A percentile compares a stretch with the other conserved stretches of the same genome.
Evolutionary conservation across 108 stramenopile species (phyloP).

Genomic region (Discostella pseudostelligera): DNA sequence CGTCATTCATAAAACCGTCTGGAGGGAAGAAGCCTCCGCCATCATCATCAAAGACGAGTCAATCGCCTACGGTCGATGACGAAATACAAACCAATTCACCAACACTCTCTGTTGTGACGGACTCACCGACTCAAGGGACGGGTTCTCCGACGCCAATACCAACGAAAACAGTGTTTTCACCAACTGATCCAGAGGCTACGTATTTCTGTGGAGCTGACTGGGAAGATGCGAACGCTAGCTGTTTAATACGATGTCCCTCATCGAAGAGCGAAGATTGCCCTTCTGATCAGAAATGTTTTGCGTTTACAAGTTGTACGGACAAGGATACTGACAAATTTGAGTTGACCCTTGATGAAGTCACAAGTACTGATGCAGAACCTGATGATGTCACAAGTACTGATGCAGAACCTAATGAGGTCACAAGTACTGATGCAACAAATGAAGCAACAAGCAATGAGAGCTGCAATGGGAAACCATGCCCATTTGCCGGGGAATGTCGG

Average conservation of each 20-base stretch:
- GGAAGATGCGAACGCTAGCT: conserved; percentile 34
- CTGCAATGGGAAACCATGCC: conserved; percentile 23
- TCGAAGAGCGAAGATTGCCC: conserved; percentile 46
- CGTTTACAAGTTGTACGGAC: conserved; percentile 36
- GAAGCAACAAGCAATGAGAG: too few species aligned
- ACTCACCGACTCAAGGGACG: conserved; percentile 3
- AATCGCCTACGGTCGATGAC: background rate
- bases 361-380: too few species aligned
- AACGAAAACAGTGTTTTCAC: conserved; percentile 11
- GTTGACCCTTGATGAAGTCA: too few species aligned
- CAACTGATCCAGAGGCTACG: conserved; percentile 30
- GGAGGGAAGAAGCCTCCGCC: conserved; percentile 38
- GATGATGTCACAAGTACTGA: background rate
- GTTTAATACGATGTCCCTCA: conserved; percentile 32
- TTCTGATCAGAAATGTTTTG: conserved; percentile 29
- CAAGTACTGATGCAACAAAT: background rate
- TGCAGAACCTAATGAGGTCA: background rate
- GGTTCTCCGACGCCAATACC: conserved; percentile 18
- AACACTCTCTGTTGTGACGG: background rate
- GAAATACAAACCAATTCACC: background rate
- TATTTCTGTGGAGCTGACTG: conserved; percentile 43
- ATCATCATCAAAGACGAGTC: conserved; percentile 1
- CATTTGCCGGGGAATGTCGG: conserved; percentile 17
- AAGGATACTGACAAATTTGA: background rate
- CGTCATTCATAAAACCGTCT: conserved; percentile 25